Evolutionary conservation across 2,329 filamentous ascomycete species (phyloP), one percentile per base, ranked within the genome.

Genomic region (Fusarium sp.): DNA sequence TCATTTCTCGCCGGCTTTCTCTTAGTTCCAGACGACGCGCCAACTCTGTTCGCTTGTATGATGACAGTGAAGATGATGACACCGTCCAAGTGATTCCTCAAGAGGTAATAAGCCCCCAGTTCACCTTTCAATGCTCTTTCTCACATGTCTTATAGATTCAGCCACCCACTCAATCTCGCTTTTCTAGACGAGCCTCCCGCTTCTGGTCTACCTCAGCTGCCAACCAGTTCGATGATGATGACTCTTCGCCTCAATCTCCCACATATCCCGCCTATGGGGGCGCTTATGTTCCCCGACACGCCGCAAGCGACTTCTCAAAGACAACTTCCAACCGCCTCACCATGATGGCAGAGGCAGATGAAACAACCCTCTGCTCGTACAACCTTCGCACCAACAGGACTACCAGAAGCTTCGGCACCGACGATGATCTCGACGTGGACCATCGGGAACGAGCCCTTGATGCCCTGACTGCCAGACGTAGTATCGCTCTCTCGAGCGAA

Each of bases 221-320:
- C 42, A 75, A 76, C 66, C 47, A 73, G 41, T 75, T 76, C 50
- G 64, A 66, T 12, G 48, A 67, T 28, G 54, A 68, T 30, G 42
- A 55, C 53, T 45, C 63, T 15, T n/a, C 55, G 13, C 48, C 54
- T 24, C 63, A 54, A 20, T 64, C 67, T 1, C 66, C 75, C 9
- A 53, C 68, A 11, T 66, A 63, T 26, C 51, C 69, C 42, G 13
- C 56, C 11, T 66, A 60, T 32, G 60, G 65, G 28, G 66, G 65
- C 51, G 53, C 74, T 47, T 81, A 81, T 69, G 73, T 79, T 28
- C 80, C 80, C 4, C 78, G 75, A 28, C 80, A 81, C 59, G 80
- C 80, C 6, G 80, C 80, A 11, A 64, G 76, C 35, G 79, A 79
- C 73, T 81, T 81, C 53, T 70, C 73, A 41, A 76, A 75, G 62